Percentiles rank a stretch among this genome's conserved stretches.
Evolutionary conservation across 352 stramenopile genomes (phyloP).

Genomic region (Globisporangium camurandrum): DNA sequence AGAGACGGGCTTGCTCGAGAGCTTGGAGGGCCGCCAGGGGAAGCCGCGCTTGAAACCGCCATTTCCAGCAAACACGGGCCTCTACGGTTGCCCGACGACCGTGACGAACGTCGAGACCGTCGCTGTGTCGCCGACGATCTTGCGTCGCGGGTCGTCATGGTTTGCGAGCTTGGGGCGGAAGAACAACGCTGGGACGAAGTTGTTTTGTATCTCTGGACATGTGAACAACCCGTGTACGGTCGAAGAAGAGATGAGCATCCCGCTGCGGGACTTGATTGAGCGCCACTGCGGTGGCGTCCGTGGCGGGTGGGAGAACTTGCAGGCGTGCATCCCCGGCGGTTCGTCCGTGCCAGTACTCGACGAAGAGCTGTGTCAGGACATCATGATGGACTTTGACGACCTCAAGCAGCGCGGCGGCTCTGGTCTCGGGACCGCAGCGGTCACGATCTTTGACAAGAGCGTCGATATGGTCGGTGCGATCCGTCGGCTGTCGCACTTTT

Average conservation of each 20-base stretch:
- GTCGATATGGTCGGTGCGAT: slow-evolving; percentile 99
- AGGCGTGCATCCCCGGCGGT: slow-evolving; percentile 96
- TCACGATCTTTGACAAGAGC: slow-evolving; percentile 99
- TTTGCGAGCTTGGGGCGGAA: slow-evolving; percentile 96
- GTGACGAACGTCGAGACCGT: slow-evolving; percentile 99
- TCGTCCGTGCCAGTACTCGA: slow-evolving; percentile 96
- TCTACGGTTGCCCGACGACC: slow-evolving; percentile 99
- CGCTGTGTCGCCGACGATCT: slow-evolving; percentile 96
- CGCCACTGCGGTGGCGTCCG: slow-evolving; percentile 98
- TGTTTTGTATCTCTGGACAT: slow-evolving; percentile 99
- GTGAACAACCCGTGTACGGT: slow-evolving; percentile 99
- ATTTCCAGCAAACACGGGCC: slow-evolving; percentile 98
- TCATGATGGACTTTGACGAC: slow-evolving; percentile 99
- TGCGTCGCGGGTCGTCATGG: slow-evolving; percentile 94
- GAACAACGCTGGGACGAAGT: slow-evolving; percentile 98
- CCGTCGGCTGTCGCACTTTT: slow-evolving; percentile 98
- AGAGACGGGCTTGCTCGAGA: slow-evolving; percentile 98
- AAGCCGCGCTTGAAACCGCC: slow-evolving; percentile 98
- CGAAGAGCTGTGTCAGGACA: slow-evolving; percentile 91
- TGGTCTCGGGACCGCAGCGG: slow-evolving; percentile 95
- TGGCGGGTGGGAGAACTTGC: slow-evolving; percentile 98
- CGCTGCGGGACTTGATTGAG: slow-evolving; percentile 97
- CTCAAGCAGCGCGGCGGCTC: slow-evolving; percentile 92
- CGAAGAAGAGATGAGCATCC: slow-evolving; percentile 98
- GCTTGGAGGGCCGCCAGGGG: slow-evolving; percentile 95